These are phyloP conservation scores for Metarhizium brunneum DNA, from an alignment of 2,329 filamentous ascomycete species.

Conservation along the genomic window DNA sequence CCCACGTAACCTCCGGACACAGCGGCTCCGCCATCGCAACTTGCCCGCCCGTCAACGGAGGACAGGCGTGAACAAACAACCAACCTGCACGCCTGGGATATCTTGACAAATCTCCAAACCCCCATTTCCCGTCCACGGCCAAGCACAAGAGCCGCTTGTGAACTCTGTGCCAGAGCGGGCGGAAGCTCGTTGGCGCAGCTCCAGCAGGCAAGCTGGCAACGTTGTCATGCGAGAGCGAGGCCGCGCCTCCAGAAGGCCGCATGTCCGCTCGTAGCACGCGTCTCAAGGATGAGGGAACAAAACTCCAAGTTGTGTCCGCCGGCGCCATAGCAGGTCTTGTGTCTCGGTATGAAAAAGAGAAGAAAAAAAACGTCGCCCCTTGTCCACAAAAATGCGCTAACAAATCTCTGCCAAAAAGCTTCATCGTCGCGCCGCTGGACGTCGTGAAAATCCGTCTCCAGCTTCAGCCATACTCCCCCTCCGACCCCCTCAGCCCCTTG, in stretches of 20 bases:
- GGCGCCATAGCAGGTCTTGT: conserved; percentile 69
- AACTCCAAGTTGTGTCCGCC: conserved; percentile 45
- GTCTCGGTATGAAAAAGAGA: conserved; percentile 54
- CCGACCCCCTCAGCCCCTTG: conserved; percentile 58
- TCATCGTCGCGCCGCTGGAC: conserved; percentile 90
- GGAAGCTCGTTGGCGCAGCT: background rate
- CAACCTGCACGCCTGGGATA: no score
- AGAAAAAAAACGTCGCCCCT: no score
- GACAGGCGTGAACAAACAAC: no score
- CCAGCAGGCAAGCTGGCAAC: conserved; percentile 5
- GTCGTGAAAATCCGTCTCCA: conserved; percentile 98
- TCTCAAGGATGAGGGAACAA: conserved; percentile 54
- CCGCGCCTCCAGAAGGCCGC: conserved; percentile 11
- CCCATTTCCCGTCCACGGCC: background rate
- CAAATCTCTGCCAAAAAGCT: conserved; percentile 38
- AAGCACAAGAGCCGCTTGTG: background rate
- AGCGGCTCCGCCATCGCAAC: no score
- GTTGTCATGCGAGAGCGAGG: conserved; percentile 3
- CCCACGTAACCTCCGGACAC: no score
- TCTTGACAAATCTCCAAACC: background rate
- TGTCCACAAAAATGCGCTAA: background rate
- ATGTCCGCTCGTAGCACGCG: conserved; percentile 29
- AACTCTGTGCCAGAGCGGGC: background rate
- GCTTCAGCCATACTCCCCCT: conserved; percentile 78
- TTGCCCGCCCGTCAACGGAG: no score